Evolutionary conservation across 257 asterid genomes (phyloP), one percentile per base, ranked within the genome.

Genomic region (Linderniella brevidens): DNA sequence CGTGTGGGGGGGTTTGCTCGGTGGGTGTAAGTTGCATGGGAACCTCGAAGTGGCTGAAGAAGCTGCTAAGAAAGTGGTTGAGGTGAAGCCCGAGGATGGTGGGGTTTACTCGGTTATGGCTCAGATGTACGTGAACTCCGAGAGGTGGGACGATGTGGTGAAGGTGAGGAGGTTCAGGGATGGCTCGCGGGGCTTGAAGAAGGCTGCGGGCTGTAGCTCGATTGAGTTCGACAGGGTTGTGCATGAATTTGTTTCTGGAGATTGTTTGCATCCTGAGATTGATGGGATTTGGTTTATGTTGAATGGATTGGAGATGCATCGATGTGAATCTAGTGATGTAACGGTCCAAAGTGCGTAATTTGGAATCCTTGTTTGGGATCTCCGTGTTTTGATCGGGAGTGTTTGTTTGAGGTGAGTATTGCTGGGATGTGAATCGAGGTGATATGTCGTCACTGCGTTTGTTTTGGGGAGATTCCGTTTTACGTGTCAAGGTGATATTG

Each of bases 1-100:
- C 17, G 86, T 74, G 38, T 87, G 93, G 97, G 95, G 95, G 20
- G 90, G 93, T 19, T 52, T 88, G 68, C 90, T 88, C n/a, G 95
- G 97, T 19, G 97, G 97, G 52, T 83, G 95, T 49, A 68, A 79
- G 56, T 65, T 69, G 58, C 93, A 88, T 15, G 90, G 93, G 36
- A 56, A 84, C 50, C 60, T 80, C 9, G 92, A 72, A 53, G 58
- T 67, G 13, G 97, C 93, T 0, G 92, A 77, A 65, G 74, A 40
- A 53, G 95, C 94, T 0, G 93, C 95, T 3, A 57, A 52, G 60
- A 69, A 37, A 1, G 68, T 88, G 61, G 74, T 80, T 76, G 66
- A 71, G 55, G 73, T 84, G 53, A 84, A 73, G 46, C 98, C 95
- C 0, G 86, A 69, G 56, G 97, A 88, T 58, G 90, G 81, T 1